These are phyloP conservation scores for Trypanosoma avium DNA, from an alignment of 208 protist species.

Conservation along the genomic window DNA sequence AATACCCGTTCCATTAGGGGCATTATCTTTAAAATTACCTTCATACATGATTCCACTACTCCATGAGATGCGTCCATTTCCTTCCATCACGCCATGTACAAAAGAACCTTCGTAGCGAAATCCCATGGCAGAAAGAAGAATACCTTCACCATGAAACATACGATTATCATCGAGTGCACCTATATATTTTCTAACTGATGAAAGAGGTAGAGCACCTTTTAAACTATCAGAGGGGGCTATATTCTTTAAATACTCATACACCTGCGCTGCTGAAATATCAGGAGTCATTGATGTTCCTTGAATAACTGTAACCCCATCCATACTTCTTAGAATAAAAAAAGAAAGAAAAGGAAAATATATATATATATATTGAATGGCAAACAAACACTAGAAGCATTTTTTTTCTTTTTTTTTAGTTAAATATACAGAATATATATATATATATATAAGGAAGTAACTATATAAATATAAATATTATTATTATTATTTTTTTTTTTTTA, in stretches of 20 bases:
- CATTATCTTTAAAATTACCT: conserved; percentile 48
- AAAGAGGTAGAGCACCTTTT: conserved; percentile 7
- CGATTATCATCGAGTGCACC: conserved; percentile 26
- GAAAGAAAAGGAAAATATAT: background rate
- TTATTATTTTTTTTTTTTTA: background rate
- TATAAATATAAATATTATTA: background rate
- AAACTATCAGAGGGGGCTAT: background rate
- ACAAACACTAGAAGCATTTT: too few species aligned
- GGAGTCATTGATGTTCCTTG: conserved; percentile 1
- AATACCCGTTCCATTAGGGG: conserved; percentile 30
- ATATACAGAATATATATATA: background rate
- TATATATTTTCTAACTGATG: conserved; percentile 20
- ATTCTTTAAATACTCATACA: conserved; percentile 26
- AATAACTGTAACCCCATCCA: background rate
- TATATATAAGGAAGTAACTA: background rate
- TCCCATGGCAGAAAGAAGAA: conserved; percentile 54
- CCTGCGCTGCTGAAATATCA: background rate
- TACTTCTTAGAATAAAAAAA: background rate
- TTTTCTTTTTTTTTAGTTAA: background rate
- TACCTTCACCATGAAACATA: conserved; percentile 42
- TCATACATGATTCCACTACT: conserved; percentile 41
- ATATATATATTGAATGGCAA: background rate
- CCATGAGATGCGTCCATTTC: conserved; percentile 56
- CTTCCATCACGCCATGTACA: conserved; percentile 47
- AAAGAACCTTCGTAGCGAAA: conserved; percentile 60